Conservation (phyloP, 305 asterid species). For the Fraxinus angustifolia region DNA sequence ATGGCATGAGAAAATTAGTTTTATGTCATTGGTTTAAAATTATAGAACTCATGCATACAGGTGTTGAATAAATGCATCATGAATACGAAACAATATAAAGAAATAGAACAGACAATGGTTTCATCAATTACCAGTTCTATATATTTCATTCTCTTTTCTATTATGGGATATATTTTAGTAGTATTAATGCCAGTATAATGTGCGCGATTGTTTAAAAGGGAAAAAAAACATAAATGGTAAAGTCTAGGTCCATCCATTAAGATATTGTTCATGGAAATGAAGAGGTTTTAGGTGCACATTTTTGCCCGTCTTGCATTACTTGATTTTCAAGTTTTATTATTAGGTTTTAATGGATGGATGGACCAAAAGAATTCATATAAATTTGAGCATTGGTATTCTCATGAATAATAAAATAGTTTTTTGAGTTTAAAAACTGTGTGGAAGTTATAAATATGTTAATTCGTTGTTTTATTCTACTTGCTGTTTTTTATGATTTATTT, state of each 20-base stretch:
- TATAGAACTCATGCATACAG: constrained; percentile 32
- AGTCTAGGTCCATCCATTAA: neutral
- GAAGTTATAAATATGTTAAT: neutral
- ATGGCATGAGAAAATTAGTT: constrained; percentile 25
- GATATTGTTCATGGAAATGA: neutral
- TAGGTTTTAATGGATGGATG: constrained; percentile 16
- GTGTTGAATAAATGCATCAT: constrained; percentile 15
- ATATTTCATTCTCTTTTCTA: constrained; percentile 9
- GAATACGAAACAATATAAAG: constrained; percentile 18
- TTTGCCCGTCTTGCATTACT: constrained; percentile 19
- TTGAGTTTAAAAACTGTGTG: neutral
- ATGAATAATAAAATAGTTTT: neutral
- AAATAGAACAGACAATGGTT: neutral
- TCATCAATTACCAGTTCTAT: neutral
- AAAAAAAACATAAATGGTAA: neutral
- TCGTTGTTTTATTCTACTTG: neutral
- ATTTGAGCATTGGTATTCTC: neutral
- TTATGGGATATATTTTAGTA: neutral
- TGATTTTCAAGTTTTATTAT: constrained; percentile 20
- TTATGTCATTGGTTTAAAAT: constrained; percentile 33
- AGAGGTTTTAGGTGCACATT: constrained; percentile 6
- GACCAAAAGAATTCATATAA: neutral
- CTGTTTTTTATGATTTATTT: neutral
- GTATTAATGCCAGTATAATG: neutral
- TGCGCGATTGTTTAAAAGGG: neutral